Percentiles rank a stretch among this genome's conserved stretches.
Evolutionary conservation across 345 rosid species (phyloP).

Genomic region (Citrus hindsii): DNA sequence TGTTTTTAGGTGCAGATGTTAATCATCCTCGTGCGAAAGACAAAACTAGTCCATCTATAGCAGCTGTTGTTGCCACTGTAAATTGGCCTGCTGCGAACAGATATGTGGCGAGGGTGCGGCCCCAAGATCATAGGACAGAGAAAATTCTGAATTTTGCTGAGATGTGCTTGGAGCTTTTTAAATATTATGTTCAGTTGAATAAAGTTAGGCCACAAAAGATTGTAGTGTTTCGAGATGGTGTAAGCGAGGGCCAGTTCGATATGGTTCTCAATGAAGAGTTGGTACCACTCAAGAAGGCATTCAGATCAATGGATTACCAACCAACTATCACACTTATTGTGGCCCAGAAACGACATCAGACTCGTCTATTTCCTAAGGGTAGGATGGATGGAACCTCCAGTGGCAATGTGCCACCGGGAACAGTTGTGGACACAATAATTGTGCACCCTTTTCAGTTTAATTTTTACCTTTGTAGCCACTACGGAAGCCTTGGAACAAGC

Average conservation of each 20-base stretch:
- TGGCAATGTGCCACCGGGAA: constrained; percentile 72
- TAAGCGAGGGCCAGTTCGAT: constrained; percentile 80
- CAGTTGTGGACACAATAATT: constrained; percentile 66
- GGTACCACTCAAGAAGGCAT: constrained; percentile 44
- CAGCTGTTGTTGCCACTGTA: constrained; percentile 76
- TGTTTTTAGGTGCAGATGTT: constrained; percentile 92
- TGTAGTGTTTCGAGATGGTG: constrained; percentile 85
- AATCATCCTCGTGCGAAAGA: constrained; percentile 67
- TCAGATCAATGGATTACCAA: constrained; percentile 27
- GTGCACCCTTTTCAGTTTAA: constrained; percentile 75
- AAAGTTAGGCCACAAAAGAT: constrained; percentile 51
- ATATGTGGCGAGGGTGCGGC: constrained; percentile 68
- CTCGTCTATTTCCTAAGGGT: constrained; percentile 58
- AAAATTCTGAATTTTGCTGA: constrained; percentile 60
- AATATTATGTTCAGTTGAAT: constrained; percentile 39
- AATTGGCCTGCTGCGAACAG: constrained; percentile 95
- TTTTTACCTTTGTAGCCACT: constrained; percentile 80
- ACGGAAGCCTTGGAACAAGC: constrained; percentile 77
- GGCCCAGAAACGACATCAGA: constrained; percentile 78
- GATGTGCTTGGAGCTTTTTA: constrained; percentile 64
- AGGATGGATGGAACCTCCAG: constrained; percentile 33
- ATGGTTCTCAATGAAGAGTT: constrained; percentile 86
- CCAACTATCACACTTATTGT: constrained; percentile 71
- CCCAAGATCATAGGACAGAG: constrained; percentile 62
- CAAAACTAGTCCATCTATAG: constrained; percentile 69